A percentile compares a stretch with the other conserved stretches of the same genome.
Evolutionary conservation across 257 asterid genomes (phyloP).

Genomic region (Ajuga chamaepitys): DNA sequence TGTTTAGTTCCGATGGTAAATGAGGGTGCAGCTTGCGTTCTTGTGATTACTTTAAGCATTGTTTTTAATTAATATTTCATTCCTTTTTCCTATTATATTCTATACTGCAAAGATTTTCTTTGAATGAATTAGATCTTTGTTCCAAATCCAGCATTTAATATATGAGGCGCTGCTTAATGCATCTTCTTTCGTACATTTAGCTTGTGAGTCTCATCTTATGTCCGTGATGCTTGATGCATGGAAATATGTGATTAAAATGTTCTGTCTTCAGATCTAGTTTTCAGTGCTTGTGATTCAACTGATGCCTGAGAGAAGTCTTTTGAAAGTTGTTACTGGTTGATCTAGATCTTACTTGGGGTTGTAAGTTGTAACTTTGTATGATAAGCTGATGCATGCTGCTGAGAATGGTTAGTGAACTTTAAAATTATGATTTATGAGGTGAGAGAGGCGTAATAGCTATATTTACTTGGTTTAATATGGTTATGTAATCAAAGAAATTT

Average conservation of each 20-base stretch:
- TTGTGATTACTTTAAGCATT: background rate
- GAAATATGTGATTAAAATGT: background rate
- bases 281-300: background rate
- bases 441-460: background rate
- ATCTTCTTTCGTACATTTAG: background rate
- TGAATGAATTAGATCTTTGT: background rate
- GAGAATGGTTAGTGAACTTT: background rate
- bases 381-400: background rate
- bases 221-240: slow-evolving; percentile 3
- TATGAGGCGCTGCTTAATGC: slow-evolving; percentile 3
- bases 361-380: background rate
- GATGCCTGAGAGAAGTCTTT: background rate
- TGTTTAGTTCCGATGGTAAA: background rate
- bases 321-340: slow-evolving; percentile 4
- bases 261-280: slow-evolving; percentile 19
- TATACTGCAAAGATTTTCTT: background rate
- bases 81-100: background rate
- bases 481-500: background rate
- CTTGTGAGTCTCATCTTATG: slow-evolving; percentile 3
- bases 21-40: background rate
- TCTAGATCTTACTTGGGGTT: slow-evolving; percentile 13
- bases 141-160: background rate
- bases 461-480: background rate
- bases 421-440: background rate
- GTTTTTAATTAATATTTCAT: background rate